Conservation (phyloP, 176 grass and related monocot genomes). For the maize (Zea mays) region Zm-B73-REFERENCE-NAM-5.0 NC_050104.1:148536501-148537000, state of each 20-base stretch:
- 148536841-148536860: conserved; percentile 47
- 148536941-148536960: background rate
- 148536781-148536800: conserved; percentile 42
- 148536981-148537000: background rate
- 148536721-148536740: conserved; percentile 33
- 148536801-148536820: conserved; percentile 58
- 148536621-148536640: conserved; percentile 37
- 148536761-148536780: conserved; percentile 34
- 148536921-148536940: conserved; percentile 1
- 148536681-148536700: conserved; percentile 48
- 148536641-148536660: conserved; percentile 42
- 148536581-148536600: conserved; percentile 44
- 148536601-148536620: conserved; percentile 50
- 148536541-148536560: conserved; percentile 19
- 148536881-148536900: conserved; percentile 50
- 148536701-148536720: conserved; percentile 34
- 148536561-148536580: background rate
- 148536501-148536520: conserved; percentile 8
- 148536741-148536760: conserved; percentile 6
- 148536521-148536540: conserved; percentile 27
- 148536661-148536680: conserved; percentile 38
- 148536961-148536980: conserved; percentile 26
- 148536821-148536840: conserved; percentile 52
- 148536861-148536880: conserved; percentile 91
- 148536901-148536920: conserved; percentile 33